Evolutionary conservation across 2,329 filamentous ascomycete species (phyloP).

Genomic region (Verruconis gallopava): DNA sequence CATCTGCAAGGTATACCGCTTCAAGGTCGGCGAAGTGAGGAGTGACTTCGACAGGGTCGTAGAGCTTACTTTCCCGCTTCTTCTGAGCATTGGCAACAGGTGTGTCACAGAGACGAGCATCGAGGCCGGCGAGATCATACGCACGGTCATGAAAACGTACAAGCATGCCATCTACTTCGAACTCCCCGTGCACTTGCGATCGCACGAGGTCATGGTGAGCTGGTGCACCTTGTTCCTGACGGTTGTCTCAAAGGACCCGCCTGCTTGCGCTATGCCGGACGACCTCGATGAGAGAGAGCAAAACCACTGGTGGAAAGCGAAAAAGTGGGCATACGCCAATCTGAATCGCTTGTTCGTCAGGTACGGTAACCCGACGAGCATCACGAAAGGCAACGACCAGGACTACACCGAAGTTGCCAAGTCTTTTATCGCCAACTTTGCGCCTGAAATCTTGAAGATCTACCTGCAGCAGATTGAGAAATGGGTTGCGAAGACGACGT

Average conservation of each 20-base stretch:
- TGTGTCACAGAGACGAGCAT: constrained; percentile 82
- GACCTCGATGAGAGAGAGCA: constrained; percentile 75
- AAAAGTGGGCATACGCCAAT: constrained; percentile 99
- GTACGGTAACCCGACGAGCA: constrained; percentile 69
- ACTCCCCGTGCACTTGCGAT: constrained; percentile 62
- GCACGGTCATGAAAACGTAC: constrained; percentile 88
- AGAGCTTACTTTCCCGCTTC: constrained; percentile 74
- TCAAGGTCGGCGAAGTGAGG: constrained; percentile 73
- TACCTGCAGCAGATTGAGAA: constrained; percentile 93
- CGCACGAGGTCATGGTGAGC: constrained; percentile 72
- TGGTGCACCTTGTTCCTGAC: constrained; percentile 95
- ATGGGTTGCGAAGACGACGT: constrained; percentile 88
- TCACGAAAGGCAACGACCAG: constrained; percentile 60
- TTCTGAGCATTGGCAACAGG: constrained; percentile 76
- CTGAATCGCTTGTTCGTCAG: constrained; percentile 89
- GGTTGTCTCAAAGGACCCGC: constrained; percentile 74
- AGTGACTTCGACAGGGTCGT: constrained; percentile 91
- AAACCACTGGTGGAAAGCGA: constrained; percentile 99
- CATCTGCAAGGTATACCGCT: constrained; percentile 89
- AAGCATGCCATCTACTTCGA: constrained; percentile 98
- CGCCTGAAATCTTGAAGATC: constrained; percentile 88
- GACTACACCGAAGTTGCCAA: constrained; percentile 76
- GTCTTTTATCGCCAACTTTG: constrained; percentile 80
- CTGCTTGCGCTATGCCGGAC: constrained; percentile 64
- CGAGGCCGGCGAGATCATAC: constrained; percentile 93